A percentile compares a stretch with the other conserved stretches of the same genome.
Conservation (phyloP, 1,284 basidiomycete genomes). For the Pyrrhoderma lamaoense region DNA sequence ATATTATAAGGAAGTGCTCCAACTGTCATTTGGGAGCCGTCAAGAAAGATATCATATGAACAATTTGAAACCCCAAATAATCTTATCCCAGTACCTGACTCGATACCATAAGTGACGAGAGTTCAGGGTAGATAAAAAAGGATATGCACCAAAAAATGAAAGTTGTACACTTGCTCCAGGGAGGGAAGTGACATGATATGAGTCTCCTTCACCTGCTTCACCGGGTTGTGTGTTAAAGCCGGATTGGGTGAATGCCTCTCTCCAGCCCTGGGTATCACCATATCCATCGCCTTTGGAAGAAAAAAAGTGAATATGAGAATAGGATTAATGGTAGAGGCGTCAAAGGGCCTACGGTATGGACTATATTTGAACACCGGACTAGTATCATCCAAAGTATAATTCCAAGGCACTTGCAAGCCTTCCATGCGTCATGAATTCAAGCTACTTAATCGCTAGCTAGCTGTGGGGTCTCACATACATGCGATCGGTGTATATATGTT, state of each 20-base stretch:
- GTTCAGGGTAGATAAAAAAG: constrained; percentile 8
- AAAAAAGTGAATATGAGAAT: background rate
- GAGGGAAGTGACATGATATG: constrained; percentile 23
- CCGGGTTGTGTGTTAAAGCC: constrained; percentile 22
- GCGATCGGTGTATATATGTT: too few relatives aligned
- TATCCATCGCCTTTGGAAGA: constrained; percentile 19
- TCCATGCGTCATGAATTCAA: too few relatives aligned
- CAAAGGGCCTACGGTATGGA: constrained; percentile 7
- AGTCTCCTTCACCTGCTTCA: constrained; percentile 18
- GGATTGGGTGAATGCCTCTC: constrained; percentile 23
- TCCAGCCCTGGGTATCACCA: constrained; percentile 23
- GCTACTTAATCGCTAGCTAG: too few relatives aligned
- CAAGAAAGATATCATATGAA: constrained; percentile 26
- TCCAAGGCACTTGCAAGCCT: background rate
- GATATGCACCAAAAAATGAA: constrained; percentile 24
- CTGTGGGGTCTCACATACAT: too few relatives aligned
- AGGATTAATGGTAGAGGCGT: too few relatives aligned
- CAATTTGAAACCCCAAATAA: constrained; percentile 26
- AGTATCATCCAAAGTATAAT: constrained; percentile 11
- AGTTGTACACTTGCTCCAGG: constrained; percentile 23
- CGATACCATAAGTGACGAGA: background rate
- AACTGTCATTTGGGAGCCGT: constrained; percentile 18
- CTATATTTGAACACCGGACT: constrained; percentile 6
- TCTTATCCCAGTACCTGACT: constrained; percentile 25
- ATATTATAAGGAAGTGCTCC: background rate